These are phyloP conservation scores for Asterella californica DNA, from an alignment of 225 moss, liverwort and hornwort species.

Conservation along the genomic window DNA sequence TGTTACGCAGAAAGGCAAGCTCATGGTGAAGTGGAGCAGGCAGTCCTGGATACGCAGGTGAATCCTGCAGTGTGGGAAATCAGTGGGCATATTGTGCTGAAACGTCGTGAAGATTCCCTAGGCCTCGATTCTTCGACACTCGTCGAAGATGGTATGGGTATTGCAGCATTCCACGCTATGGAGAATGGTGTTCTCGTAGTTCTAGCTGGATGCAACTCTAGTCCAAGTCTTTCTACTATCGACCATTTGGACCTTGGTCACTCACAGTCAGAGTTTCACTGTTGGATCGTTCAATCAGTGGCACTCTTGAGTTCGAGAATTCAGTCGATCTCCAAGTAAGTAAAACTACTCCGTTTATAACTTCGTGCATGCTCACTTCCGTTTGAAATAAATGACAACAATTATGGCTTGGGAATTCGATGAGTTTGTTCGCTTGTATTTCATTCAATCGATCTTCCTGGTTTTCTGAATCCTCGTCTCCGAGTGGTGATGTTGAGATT, in stretches of 20 bases:
- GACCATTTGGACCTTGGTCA: slow-evolving; percentile 60
- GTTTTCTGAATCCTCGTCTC: not conserved
- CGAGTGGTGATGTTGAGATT: no score
- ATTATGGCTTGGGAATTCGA: not conserved
- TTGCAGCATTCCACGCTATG: slow-evolving; percentile 57
- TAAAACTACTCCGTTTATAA: not conserved
- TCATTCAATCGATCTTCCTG: no score
- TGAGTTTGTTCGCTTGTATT: not conserved
- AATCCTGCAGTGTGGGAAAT: no score
- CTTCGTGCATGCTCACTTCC: no score
- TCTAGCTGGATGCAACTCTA: slow-evolving; percentile 52
- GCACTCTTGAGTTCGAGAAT: not conserved
- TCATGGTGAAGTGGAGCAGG: no score
- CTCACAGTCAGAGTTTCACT: slow-evolving; percentile 61
- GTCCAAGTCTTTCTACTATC: not conserved
- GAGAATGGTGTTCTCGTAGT: slow-evolving; percentile 57
- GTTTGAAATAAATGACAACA: not conserved
- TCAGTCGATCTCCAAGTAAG: not conserved
- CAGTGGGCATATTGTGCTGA: no score
- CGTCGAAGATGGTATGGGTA: slow-evolving; percentile 47
- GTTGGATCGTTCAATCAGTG: slow-evolving; percentile 34
- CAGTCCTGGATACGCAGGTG: no score
- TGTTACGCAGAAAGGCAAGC: no score
- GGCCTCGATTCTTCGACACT: slow-evolving; percentile 39
- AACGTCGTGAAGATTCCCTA: no score